Conservation (phyloP, 1,284 basidiomycete species). For the Pseudozyma pruni region DNA sequence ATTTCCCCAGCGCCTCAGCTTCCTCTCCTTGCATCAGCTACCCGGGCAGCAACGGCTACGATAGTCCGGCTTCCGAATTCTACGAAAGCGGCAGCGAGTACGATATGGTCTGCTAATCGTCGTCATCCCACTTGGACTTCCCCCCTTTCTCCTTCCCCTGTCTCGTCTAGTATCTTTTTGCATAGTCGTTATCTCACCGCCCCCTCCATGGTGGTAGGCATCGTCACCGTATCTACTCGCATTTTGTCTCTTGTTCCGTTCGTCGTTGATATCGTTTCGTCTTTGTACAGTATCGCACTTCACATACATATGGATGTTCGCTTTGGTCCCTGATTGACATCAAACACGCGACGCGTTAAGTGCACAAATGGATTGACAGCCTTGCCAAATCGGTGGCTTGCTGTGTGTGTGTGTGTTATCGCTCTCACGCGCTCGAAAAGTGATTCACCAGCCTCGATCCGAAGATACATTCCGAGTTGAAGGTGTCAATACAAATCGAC, state of each 20-base stretch:
- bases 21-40: constrained; percentile 24
- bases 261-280: not conserved
- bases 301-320: not conserved
- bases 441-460: not conserved
- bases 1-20: constrained; percentile 25
- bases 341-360: constrained; percentile 10
- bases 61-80: constrained; percentile 60
- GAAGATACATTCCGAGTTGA: too few species aligned
- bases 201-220: not conserved
- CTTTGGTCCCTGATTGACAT: not conserved
- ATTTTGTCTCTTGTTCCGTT: constrained; percentile 5
- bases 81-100: constrained; percentile 66
- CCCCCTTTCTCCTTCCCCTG: not conserved
- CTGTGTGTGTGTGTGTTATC: too few species aligned
- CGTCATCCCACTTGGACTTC: not conserved
- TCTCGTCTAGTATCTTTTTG: constrained; percentile 1
- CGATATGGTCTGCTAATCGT: constrained; percentile 44
- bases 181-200: not conserved
- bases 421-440: too few species aligned
- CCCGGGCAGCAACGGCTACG: constrained; percentile 53
- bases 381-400: not conserved
- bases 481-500: not conserved
- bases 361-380: not conserved
- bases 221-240: not conserved
- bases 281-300: constrained; percentile 10